Conservation (phyloP, 176 grass and related monocot genomes). For the Avena eriantha region DNA sequence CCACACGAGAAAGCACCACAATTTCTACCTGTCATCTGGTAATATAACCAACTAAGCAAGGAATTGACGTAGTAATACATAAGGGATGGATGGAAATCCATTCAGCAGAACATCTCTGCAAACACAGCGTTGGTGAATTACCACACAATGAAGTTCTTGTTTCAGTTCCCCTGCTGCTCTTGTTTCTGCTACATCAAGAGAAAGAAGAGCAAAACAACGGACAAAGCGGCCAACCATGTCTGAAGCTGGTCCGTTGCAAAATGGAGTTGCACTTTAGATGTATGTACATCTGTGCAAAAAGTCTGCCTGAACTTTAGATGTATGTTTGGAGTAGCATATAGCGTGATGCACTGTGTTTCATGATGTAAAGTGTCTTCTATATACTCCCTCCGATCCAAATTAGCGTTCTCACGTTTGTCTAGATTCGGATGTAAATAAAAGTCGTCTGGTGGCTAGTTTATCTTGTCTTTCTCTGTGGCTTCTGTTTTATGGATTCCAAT, state of each 20-base stretch:
- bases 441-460: slow-evolving; percentile 23
- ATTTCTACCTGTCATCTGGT: neutral
- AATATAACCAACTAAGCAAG: slow-evolving; percentile 44
- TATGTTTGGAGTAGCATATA: slow-evolving; percentile 1
- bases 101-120: slow-evolving; percentile 13
- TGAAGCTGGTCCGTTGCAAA: neutral
- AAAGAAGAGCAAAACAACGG: slow-evolving; percentile 48
- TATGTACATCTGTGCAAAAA: neutral
- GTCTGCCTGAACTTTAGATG: slow-evolving; percentile 1
- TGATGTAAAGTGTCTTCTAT: slow-evolving; percentile 37
- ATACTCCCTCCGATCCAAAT: too few species aligned
- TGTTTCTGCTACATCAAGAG: slow-evolving; percentile 64
- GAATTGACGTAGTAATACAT: slow-evolving; percentile 29
- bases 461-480: slow-evolving; percentile 58
- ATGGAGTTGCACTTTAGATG: neutral
- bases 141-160: slow-evolving; percentile 59
- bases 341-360: neutral
- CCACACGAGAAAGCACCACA: slow-evolving; percentile 26
- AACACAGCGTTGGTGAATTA: slow-evolving; percentile 6
- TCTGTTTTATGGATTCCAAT: slow-evolving; percentile 72
- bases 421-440: too few species aligned
- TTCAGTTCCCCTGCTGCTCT: slow-evolving; percentile 66
- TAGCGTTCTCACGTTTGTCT: too few species aligned
- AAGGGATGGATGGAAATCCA: slow-evolving; percentile 12
- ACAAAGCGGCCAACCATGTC: slow-evolving; percentile 24